Percentiles rank a stretch among this genome's conserved stretches.
phyloP scores from a whole-genome alignment of 2,329 filamentous ascomycete species.

The Ceratocystis ficicola region DNA sequence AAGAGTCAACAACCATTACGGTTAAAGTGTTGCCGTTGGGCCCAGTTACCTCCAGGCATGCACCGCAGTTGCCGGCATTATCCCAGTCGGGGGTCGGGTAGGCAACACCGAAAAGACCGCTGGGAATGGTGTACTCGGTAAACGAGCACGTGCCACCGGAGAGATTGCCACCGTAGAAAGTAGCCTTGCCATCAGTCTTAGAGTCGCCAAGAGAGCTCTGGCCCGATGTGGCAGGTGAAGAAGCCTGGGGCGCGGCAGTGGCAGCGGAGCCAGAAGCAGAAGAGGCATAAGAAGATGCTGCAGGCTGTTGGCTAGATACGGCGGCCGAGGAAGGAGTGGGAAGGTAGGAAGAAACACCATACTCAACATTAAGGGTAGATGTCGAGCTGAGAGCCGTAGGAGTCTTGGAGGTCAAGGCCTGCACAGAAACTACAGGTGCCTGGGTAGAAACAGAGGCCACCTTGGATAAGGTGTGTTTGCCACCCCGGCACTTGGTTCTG shows the following conservation, averaged over 20 bases:
- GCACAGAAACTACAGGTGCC: background rate
- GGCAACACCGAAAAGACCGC: constrained; percentile 48
- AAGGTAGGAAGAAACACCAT: background rate
- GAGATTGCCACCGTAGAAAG: constrained; percentile 45
- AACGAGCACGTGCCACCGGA: constrained; percentile 52
- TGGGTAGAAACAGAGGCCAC: background rate
- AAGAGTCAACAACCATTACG: constrained; percentile 48
- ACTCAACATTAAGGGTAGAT: background rate
- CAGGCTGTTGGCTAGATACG: background rate
- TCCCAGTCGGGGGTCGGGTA: constrained; percentile 48
- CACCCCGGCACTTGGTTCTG: background rate
- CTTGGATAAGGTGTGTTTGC: background rate
- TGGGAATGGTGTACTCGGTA: constrained; percentile 48
- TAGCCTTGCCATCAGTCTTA: constrained; percentile 25
- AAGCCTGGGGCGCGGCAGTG: background rate
- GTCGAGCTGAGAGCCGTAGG: constrained; percentile 8
- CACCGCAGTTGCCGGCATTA: constrained; percentile 44
- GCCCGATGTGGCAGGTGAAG: background rate
- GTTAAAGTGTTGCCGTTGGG: constrained; percentile 46
- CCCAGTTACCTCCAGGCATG: constrained; percentile 48
- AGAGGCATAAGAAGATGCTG: background rate
- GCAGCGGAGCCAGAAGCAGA: constrained; percentile 1
- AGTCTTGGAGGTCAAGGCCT: background rate
- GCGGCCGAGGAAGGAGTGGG: background rate
- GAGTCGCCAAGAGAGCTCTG: constrained; percentile 6